These are phyloP conservation scores for Fraxinus anomala DNA, from an alignment of 257 asterid genomes.

Conservation along the genomic window DNA sequence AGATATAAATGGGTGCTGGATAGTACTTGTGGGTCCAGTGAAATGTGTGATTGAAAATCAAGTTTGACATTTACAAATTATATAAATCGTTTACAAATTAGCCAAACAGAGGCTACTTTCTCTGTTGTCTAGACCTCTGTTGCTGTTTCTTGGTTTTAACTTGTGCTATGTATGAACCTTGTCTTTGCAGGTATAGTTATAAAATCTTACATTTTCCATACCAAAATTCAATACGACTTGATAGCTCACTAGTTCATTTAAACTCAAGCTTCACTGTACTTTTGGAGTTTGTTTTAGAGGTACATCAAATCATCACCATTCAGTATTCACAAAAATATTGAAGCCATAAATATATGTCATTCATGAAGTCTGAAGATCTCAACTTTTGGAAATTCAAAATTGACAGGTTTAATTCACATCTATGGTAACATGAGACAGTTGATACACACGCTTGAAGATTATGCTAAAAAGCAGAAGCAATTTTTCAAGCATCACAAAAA, in stretches of 20 bases:
- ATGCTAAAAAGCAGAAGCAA: neutral
- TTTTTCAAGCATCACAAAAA: neutral
- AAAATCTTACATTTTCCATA: neutral
- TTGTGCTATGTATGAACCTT: neutral
- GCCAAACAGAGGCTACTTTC: neutral
- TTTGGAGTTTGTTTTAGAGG: neutral
- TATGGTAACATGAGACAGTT: neutral
- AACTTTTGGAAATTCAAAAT: neutral
- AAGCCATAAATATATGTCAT: neutral
- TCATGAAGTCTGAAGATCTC: neutral
- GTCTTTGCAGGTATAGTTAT: neutral
- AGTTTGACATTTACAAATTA: too few species aligned
- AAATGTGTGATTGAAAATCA: too few species aligned
- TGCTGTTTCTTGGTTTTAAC: neutral
- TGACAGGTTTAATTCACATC: neutral
- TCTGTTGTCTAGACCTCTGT: constrained; percentile 7
- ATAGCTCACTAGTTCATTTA: neutral
- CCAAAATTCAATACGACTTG: neutral
- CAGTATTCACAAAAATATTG: neutral
- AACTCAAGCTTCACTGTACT: neutral
- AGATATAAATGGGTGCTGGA: too few species aligned
- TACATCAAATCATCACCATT: neutral
- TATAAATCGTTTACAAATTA: too few species aligned
- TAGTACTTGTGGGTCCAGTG: too few species aligned
- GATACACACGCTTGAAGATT: neutral